Evolutionary conservation across 75 land plant species (phyloP), one percentile per base, ranked within the genome.

Genomic region (Isoetes taiwanensis): DNA sequence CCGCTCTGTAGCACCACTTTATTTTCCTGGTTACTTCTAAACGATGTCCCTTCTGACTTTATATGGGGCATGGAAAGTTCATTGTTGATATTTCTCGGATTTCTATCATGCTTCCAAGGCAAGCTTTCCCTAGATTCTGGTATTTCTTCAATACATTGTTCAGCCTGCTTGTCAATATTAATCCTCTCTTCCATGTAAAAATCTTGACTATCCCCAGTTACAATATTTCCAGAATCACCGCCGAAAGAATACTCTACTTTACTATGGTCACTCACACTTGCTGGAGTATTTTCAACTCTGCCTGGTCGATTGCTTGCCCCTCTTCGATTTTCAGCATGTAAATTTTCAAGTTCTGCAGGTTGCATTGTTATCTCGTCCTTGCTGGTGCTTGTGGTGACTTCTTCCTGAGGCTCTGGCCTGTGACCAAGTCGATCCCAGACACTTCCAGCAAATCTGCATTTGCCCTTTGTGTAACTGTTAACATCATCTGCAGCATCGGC

Each of bases 401-500:
- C n/a, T n/a, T n/a, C n/a, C n/a, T n/a, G n/a, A n/a, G n/a, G n/a
- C n/a, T n/a, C n/a, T n/a, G n/a, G 5, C 8, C 16, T 6, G 16
- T n/a, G n/a, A n/a, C 82, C 73, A 40, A 85, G 58, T 30, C 93
- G 56, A 63, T 86, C 87, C 72, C 75, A 83, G 5, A 83, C 73
- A 72, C 64, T 82, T 42, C 72, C 70, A 9, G 64, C 41, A 17
- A 37, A 32, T 59, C 66, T 73, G 30, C 31, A 33, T 30, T 57
- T 82, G 0, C 26, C 26, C 26, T 43, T 61, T 2, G 24, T 43
- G n/a, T n/a, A n/a, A n/a, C n/a, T n/a, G n/a, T n/a, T n/a, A 10
- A 68, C 82, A 64, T 85, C 90, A 50, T 82, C 75, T 33, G 86
- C 82, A 50, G 85, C 90, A 40, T 75, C 86, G 10, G 82, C 78